Evolutionary conservation across 2,329 filamentous ascomycete genomes (phyloP), one percentile per base, ranked within the genome.

Genomic region (Verticillium klebahnii): DNA sequence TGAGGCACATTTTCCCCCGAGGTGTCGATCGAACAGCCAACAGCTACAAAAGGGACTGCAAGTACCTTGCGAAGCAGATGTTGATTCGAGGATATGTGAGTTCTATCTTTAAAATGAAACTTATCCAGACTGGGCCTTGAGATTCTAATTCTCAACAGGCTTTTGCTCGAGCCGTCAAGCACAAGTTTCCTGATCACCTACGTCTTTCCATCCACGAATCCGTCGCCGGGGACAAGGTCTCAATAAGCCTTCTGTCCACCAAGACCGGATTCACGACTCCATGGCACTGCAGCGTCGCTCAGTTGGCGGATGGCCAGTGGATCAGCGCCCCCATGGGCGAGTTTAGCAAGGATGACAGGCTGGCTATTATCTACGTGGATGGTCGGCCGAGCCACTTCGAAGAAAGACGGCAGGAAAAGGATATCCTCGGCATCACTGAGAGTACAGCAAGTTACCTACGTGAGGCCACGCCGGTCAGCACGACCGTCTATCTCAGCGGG

Each of bases 191-290:
- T 0, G 54, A 69, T 45, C 62, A 73, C 7, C 57, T 74, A 1
- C 67, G 72, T 1, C 69, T 74, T 1, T 71, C 69, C 1, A 74
- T 73, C 3, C 72, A 74, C 14, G 65, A 71, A 5, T 74, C 72
- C 0, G 65, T 67, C 0, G 70, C 66, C 0, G 67, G 65, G 1
- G 61, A 67, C 32, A 73, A 73, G 39, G 58, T 73, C 1, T 73
- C 69, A 0, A 66, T 73, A 17, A 67, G 70, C 11, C 61, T 73
- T 4, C 67, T 74, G 14, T 66, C 69, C 60, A 73, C 72, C 25
- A 68, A 66, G 23, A 72, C 69, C 0, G 68, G 68, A 1, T 74
- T 68, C 56, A 74, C 72, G 0, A 73, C 72, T 0, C 72, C 72
- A 0, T 74, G 72, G 72, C 72, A 74, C 54, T 74, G 72, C 50